Percentiles rank a stretch among this genome's conserved stretches.
These are phyloP conservation scores for Telopea speciosissima DNA, from an alignment of 177 flowering plant genomes.

Conservation along the genomic window DNA sequence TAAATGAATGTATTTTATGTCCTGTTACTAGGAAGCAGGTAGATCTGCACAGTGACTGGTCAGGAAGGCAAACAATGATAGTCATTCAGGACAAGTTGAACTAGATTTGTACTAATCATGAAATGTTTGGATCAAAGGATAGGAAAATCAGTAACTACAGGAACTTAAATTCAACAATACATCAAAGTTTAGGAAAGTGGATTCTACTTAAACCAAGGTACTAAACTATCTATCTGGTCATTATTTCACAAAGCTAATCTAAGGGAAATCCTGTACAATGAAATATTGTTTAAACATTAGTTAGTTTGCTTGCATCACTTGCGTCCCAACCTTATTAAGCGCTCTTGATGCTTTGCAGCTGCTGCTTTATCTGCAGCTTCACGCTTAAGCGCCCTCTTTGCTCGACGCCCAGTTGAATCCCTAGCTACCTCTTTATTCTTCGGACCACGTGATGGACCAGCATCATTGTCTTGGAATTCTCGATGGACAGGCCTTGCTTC, in stretches of 20 bases:
- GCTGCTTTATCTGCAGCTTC: conserved; percentile 88
- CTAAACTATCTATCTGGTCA: no score
- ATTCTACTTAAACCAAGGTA: not conserved
- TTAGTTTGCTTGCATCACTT: conserved; percentile 13
- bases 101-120: no score
- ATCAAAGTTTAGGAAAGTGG: not conserved
- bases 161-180: no score
- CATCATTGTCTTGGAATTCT: conserved; percentile 31
- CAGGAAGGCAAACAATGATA: no score
- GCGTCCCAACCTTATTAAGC: conserved; percentile 51
- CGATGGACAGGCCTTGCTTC: conserved; percentile 65
- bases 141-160: no score
- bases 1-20: no score
- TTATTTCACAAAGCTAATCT: not conserved
- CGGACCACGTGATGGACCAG: conserved; percentile 50
- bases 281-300: not conserved
- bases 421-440: conserved; percentile 33
- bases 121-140: no score
- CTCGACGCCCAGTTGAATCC: conserved; percentile 51
- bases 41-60: no score
- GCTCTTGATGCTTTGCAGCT: conserved; percentile 58
- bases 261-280: not conserved
- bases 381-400: conserved; percentile 72
- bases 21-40: no score
- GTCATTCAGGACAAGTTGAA: no score